Conservation (phyloP, 371 early-diverging fungal species). For the Dentiscutata heterogama region DNA sequence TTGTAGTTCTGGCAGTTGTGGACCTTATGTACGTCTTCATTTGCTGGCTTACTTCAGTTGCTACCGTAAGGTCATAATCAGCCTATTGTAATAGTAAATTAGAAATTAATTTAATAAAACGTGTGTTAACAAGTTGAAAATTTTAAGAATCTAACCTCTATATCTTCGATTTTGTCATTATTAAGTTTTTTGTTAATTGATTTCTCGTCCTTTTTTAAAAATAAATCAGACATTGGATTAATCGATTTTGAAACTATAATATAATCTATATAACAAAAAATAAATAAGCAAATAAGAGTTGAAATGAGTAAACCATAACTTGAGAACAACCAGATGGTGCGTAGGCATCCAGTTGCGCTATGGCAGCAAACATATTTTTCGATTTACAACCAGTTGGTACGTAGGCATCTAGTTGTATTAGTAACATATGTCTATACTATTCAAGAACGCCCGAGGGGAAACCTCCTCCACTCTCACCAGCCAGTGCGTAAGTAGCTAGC, state of each 20-base stretch:
- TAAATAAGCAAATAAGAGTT: conserved; percentile 26
- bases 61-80: no score
- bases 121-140: no score
- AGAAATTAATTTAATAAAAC: no score
- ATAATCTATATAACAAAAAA: not conserved
- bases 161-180: not conserved
- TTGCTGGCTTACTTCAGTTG: no score
- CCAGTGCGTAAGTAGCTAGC: conserved; percentile 20
- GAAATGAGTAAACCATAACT: conserved; percentile 33
- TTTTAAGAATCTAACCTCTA: not conserved
- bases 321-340: conserved; percentile 31
- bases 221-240: not conserved
- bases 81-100: no score
- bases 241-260: no score
- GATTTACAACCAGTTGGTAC: no score
- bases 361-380: not conserved
- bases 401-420: conserved; percentile 21
- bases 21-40: no score
- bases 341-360: conserved; percentile 11
- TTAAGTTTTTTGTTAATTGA: not conserved
- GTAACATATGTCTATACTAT: conserved; percentile 32
- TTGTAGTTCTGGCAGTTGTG: no score
- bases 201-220: not conserved
- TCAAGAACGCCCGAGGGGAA: conserved; percentile 30
- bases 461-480: conserved; percentile 4